Evolutionary conservation across 1,284 basidiomycete species (phyloP).

Genomic region (Apiotrichum veenhuisii): DNA sequence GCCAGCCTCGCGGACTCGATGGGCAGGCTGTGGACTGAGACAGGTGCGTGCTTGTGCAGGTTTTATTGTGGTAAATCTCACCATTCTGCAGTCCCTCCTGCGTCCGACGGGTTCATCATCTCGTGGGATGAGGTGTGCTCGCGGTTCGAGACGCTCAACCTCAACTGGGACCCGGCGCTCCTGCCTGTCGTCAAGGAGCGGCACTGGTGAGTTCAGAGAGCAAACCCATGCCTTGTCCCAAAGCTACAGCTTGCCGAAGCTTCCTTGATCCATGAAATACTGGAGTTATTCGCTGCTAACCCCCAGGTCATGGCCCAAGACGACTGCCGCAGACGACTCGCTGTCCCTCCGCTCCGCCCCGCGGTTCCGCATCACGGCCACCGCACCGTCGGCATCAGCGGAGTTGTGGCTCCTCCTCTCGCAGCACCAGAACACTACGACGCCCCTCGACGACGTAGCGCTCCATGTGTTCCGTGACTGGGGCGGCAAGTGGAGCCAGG

Average conservation of each 20-base stretch:
- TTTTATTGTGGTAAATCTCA: too few species aligned
- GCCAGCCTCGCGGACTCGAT: not conserved
- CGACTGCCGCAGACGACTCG: slow-evolving; percentile 7
- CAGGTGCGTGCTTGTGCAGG: not conserved
- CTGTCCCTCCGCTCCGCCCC: slow-evolving; percentile 13
- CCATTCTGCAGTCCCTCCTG: too few species aligned
- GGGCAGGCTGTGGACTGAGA: not conserved
- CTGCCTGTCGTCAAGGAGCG: slow-evolving; percentile 58
- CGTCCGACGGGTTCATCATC: slow-evolving; percentile 32
- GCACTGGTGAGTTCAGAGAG: slow-evolving; percentile 67
- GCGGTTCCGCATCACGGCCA: slow-evolving; percentile 26
- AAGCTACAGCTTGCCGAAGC: too few species aligned
- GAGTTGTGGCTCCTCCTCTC: slow-evolving; percentile 76
- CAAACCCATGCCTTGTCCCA: too few species aligned
- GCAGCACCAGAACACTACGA: slow-evolving; percentile 65
- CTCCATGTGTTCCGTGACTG: slow-evolving; percentile 56
- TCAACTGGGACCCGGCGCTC: slow-evolving; percentile 78
- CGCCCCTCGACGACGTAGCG: slow-evolving; percentile 65
- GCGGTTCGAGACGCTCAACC: slow-evolving; percentile 74
- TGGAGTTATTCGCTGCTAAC: not conserved
- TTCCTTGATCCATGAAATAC: not conserved
- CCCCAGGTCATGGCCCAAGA: slow-evolving; percentile 57
- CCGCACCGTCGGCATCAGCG: slow-evolving; percentile 8
- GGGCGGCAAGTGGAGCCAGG: not conserved
- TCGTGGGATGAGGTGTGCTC: slow-evolving; percentile 70